A percentile compares a stretch with the other conserved stretches of the same genome.
phyloP scores from a whole-genome alignment of 164 flowering plant species.

The Piper betle region DNA sequence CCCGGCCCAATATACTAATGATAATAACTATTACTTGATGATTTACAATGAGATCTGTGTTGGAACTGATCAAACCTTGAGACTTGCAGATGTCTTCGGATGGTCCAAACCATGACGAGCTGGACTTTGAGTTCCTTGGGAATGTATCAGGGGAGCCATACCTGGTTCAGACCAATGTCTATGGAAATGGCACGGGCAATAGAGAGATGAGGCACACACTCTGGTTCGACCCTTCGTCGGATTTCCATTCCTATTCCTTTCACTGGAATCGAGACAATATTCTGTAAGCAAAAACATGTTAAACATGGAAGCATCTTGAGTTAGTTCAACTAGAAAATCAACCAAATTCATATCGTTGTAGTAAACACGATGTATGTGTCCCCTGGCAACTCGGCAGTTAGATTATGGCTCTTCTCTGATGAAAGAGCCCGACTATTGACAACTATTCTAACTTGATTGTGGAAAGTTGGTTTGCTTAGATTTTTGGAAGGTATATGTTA shows the following conservation, averaged over 20 bases:
- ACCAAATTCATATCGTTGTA: neutral
- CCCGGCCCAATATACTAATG: no score
- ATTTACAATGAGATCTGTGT: neutral
- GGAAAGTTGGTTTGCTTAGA: no score
- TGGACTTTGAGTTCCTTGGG: conserved; percentile 37
- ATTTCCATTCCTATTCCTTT: conserved; percentile 28
- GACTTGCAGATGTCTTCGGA: conserved; percentile 30
- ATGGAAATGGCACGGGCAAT: conserved; percentile 28
- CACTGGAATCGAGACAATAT: conserved; percentile 26
- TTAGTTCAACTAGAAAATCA: neutral
- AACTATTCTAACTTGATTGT: no score
- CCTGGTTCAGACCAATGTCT: conserved; percentile 35
- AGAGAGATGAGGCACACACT: conserved; percentile 31
- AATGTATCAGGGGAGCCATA: conserved; percentile 33
- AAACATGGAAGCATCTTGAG: neutral
- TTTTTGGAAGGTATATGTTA: no score
- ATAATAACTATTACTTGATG: neutral
- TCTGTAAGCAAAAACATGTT: conserved; percentile 9
- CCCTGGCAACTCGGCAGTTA: no score
- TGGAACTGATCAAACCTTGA: neutral
- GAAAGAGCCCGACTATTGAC: no score
- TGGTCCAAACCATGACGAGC: conserved; percentile 25
- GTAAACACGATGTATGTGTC: neutral
- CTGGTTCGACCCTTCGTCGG: conserved; percentile 36
- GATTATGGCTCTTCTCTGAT: neutral